A percentile compares a stretch with the other conserved stretches of the same genome.
These are phyloP conservation scores for Carex myosuroides DNA, from an alignment of 176 grass and related monocot genomes.

Conservation along the genomic window DNA sequence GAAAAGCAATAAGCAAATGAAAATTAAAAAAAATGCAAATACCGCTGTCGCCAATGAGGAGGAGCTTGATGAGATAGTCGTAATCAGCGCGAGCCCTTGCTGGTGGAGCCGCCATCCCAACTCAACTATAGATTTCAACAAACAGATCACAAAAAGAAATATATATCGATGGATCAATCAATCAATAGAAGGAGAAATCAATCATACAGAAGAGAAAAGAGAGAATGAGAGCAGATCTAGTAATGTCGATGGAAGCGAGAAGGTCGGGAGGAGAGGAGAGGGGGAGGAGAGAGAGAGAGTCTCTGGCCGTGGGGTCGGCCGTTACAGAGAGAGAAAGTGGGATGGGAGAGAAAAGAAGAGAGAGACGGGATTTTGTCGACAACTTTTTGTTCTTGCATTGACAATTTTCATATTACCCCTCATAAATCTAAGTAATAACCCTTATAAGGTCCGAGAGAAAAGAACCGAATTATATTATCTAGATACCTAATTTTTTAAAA, in stretches of 20 bases:
- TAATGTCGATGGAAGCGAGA: constrained; percentile 8
- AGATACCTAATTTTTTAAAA: no score
- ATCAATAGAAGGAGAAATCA: neutral
- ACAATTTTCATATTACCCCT: no score
- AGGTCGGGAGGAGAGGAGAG: neutral
- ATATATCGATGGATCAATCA: neutral
- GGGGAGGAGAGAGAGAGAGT: neutral
- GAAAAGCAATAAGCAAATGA: neutral
- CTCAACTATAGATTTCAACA: neutral
- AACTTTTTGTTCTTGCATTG: no score
- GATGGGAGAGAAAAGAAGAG: neutral
- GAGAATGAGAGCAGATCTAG: constrained; percentile 20
- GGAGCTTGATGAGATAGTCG: constrained; percentile 33
- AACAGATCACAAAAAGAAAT: neutral
- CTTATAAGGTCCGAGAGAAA: no score
- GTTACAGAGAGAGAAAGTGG: neutral
- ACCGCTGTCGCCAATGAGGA: constrained; percentile 29
- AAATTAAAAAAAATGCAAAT: neutral
- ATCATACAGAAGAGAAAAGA: neutral
- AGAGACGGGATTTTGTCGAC: neutral
- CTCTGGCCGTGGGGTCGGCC: constrained; percentile 20
- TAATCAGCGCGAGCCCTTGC: constrained; percentile 27
- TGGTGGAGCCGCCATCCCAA: constrained; percentile 21
- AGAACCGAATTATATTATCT: no score
- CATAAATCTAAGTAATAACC: no score